Base-by-base conservation (phyloP, 129 eudicot genomes). In the Heracleum sosnowskyi region DNA sequence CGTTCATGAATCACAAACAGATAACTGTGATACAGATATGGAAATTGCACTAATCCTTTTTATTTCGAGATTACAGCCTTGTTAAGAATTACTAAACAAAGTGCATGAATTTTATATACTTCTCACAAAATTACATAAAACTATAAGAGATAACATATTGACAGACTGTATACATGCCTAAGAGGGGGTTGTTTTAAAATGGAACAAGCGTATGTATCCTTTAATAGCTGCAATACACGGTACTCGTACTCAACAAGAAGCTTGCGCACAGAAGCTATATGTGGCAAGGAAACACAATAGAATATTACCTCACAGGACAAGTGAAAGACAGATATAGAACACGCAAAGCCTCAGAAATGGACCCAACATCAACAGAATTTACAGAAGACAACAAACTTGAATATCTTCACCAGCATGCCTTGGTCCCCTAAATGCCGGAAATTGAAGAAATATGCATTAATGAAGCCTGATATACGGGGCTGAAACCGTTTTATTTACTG, bases 401-500 rank as follows among this genome's bases (percentile, higher is more conserved):
- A 34, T 13, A 47, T 51, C 44, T 49, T 44, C 45, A 34, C 11
- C 68, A 46, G 46, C 44, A 49, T 31, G 63, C 17, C 18, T 10
- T 12, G 9, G 28, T 46, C 57, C 78, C 57, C 33, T 26, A 72
- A 64, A 72, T 72, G 76, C 16, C 45, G 31, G n/a, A 72, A 72
- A 39, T 51, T 11, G 34, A 39, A 44, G 49, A 75, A 16, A 47
- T 7, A 31, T 47, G 78, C 68, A 75, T 22, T 3, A 26, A 49
- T 18, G 69, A 35, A 49, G 7, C 16, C 66, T 2, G 36, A 34
- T 6, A 44, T 7, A 40, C n/a, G 72, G 79, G 76, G 37, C 47
- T 77, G 79, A 35, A 39, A 33, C 42, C n/a, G 80, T 88, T 74
- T 73, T 86, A 87, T 77, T 85, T 86, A 71, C 75, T 77, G 44